Evolutionary conservation across 73 alveolate species (phyloP), one percentile per base, ranked within the genome.

Genomic region (Stentor roeselii): DNA sequence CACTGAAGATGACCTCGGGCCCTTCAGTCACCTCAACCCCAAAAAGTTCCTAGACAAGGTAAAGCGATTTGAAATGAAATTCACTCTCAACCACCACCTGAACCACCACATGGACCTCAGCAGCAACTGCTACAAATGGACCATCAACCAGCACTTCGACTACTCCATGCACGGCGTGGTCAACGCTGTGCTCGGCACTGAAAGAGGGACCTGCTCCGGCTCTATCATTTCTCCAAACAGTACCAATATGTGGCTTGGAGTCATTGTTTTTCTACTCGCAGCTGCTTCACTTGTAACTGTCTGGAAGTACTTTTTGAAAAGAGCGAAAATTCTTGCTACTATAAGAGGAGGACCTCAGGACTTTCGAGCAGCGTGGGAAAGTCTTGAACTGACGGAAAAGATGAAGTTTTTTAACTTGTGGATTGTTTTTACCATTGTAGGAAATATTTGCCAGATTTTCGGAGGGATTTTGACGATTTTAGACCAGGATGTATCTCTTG

Each of bases 291-390:
- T 67, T 21, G 11, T 21, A 36, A 21, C 80, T 30, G 37, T 67
- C 37, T 67, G n/a, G 2, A 21, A 21, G 41, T 67, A 67, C 34
- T 67, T 67, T 32, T 27, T 67, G 80, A 67, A 67, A 2, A 67
- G 80, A 40, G 80, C 80, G 41, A 21, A 21, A 11, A 21, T 67
- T 27, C n/a, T 67, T n/a, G 80, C 80, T 1, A 67, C n/a, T 27
- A 67, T 67, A 32, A n/a, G 80, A 30, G 80, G 80, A 67, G 80
- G 80, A 2, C 80, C 80, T 30, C n/a, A 32, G 34, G 80, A 32
- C 0, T 67, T 21, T 34, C 21, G 80, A 67, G 11, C 37, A 0
- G 80, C 80, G 21, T 67, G 80, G 80, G 80, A 67, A 21, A 21
- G 37, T 67, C 34, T 67, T 14, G 80, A 40, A n/a, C n/a, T 32